phyloP scores from a whole-genome alignment of 257 asterid genomes.

The Forsythia viridissima region DNA sequence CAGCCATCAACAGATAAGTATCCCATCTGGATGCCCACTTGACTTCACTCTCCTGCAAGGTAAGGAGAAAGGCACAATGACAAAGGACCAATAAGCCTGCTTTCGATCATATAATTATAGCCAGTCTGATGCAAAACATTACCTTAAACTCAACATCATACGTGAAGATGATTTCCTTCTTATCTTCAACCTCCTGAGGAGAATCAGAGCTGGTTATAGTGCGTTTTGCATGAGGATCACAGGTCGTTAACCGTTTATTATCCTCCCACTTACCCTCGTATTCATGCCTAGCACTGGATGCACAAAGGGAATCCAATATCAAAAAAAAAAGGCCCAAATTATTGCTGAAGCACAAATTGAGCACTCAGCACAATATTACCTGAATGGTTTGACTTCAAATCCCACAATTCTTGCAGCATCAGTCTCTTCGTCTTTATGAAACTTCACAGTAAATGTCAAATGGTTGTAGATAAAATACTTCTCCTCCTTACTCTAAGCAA shows the following conservation, averaged over 20 bases:
- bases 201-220: slow-evolving; percentile 20
- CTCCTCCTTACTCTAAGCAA: background rate
- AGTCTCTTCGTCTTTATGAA: background rate
- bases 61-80: background rate
- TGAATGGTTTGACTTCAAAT: slow-evolving; percentile 10
- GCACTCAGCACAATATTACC: background rate
- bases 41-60: slow-evolving; percentile 20
- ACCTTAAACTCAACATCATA: background rate
- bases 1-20: slow-evolving; percentile 22
- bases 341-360: background rate
- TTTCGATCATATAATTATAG: background rate
- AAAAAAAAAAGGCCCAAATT: slow-evolving; percentile 7
- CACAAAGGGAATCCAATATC: background rate
- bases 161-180: background rate
- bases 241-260: background rate
- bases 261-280: slow-evolving; percentile 53
- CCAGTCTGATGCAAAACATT: background rate
- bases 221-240: slow-evolving; percentile 3
- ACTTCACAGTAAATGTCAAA: background rate
- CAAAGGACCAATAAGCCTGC: slow-evolving; percentile 14
- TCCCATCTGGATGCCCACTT: slow-evolving; percentile 32
- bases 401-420: slow-evolving; percentile 4
- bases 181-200: slow-evolving; percentile 75
- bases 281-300: slow-evolving; percentile 24
- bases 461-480: slow-evolving; percentile 7